Evolutionary conservation across 2,329 filamentous ascomycete genomes (phyloP), one percentile per base, ranked within the genome.

Genomic region (Cadophora sp.): DNA sequence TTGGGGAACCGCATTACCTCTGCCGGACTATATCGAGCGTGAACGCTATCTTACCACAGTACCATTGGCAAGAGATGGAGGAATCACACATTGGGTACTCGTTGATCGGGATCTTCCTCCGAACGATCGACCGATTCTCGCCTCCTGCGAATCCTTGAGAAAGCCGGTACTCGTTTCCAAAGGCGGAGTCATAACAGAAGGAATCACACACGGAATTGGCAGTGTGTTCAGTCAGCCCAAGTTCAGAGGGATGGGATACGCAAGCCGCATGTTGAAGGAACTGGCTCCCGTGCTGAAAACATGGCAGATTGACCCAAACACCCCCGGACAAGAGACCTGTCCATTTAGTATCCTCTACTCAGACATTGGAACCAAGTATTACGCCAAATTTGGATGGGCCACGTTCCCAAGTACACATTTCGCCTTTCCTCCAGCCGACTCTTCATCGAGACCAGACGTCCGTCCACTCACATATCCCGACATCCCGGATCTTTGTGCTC

Each of bases 351-450:
- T 97, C 8, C 83, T 97, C 9, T 97, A 90, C 79, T 97, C 93
- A 9, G 93, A 97, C 75, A 94, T 97, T 71, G 93, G 94, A 24
- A 91, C 93, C 82, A 82, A 83, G 48, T 97, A 94, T 80, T 97
- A 97, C 80, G 87, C 91, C 3, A 84, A 83, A 37, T 84, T 88
- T 71, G 93, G 93, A 56, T 97, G 94, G 94, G 84, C 88, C 60
- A 71, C 89, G 0, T 94, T 91, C 74, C 83, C 86, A 24, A 95
- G 92, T 68, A 83, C 86, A 0, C 94, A 97, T 77, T 83, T 97
- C 53, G 83, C 86, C 37, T 86, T 97, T 66, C 80, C 72, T n/a
- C 62, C 70, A 0, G 68, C 74, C 9, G 24, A 62, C 24, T 72
- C 78, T 3, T 75, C 76, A 22, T 61, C 72, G 11, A 66, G 67